phyloP scores from a whole-genome alignment of 1,139 yeast genomes.

The Saccharomycopsis hybrid region DNA sequence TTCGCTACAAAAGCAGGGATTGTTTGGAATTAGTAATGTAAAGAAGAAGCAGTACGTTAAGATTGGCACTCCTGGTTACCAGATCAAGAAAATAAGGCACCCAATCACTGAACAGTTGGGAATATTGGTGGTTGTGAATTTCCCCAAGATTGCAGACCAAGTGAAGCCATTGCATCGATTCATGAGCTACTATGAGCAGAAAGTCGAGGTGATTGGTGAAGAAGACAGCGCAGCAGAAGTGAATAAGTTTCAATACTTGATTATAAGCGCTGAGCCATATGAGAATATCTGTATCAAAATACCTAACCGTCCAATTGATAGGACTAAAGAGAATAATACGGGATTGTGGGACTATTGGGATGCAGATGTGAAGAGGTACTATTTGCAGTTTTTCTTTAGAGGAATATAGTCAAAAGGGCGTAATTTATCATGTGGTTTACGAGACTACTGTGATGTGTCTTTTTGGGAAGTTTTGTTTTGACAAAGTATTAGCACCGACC shows the following conservation, averaged over 20 bases:
- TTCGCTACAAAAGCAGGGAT: conserved; percentile 20
- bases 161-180: conserved; percentile 57
- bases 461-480: no score
- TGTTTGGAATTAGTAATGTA: conserved; percentile 20
- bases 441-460: no score
- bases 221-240: not conserved
- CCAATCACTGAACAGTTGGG: conserved; percentile 54
- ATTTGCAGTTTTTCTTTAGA: conserved; percentile 58
- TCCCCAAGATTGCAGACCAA: conserved; percentile 42
- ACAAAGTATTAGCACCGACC: no score
- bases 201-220: conserved; percentile 36
- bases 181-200: conserved; percentile 70
- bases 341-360: conserved; percentile 70
- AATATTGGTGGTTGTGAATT: conserved; percentile 49
- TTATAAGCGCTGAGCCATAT: conserved; percentile 81
- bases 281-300: conserved; percentile 68
- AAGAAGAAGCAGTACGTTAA: conserved; percentile 47
- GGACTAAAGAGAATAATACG: conserved; percentile 32
- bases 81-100: conserved; percentile 60
- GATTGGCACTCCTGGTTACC: conserved; percentile 69
- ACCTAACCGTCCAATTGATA: conserved; percentile 48
- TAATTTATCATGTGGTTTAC: no score
- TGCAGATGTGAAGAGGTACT: conserved; percentile 58
- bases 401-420: conserved; percentile 1
- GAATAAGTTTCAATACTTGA: conserved; percentile 49